phyloP scores from a whole-genome alignment of 371 early-diverging fungal genomes.

The Circinella minor region DNA sequence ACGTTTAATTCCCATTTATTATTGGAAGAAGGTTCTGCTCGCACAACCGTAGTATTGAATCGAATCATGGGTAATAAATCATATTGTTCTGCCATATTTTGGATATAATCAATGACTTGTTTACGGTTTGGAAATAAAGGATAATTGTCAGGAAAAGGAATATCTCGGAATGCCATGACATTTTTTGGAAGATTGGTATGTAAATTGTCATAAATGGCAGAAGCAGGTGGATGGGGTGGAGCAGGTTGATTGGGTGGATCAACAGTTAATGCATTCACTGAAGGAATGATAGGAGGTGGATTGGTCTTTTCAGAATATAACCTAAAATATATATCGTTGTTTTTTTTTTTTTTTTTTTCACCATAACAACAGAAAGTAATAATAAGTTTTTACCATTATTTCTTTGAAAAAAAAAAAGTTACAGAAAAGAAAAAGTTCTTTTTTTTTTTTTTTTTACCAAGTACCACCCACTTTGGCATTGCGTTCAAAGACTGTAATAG shows the following conservation, averaged over 20 bases:
- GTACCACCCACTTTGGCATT: constrained; percentile 46
- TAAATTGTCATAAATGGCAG: constrained; percentile 62
- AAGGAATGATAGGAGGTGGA: constrained; percentile 33
- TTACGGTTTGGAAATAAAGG: constrained; percentile 51
- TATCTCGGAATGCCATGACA: constrained; percentile 62
- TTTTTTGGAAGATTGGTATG: constrained; percentile 64
- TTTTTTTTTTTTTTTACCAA: constrained; percentile 33
- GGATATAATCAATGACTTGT: constrained; percentile 54
- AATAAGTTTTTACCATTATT: background rate
- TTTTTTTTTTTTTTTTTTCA: too few species aligned
- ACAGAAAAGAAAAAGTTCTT: too few species aligned
- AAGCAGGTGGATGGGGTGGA: constrained; percentile 14
- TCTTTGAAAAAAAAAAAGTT: too few species aligned
- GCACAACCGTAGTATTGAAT: constrained; percentile 50
- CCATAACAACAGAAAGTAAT: background rate
- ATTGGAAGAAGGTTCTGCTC: constrained; percentile 26
- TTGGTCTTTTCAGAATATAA: constrained; percentile 39
- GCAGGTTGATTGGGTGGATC: constrained; percentile 32
- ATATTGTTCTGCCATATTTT: constrained; percentile 33
- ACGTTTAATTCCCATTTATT: constrained; percentile 26
- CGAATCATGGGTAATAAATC: constrained; percentile 35
- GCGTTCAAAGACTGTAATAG: constrained; percentile 49
- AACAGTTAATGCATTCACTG: constrained; percentile 34
- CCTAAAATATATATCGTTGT: constrained; percentile 30
- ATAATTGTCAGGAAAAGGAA: constrained; percentile 40